Evolutionary conservation across 192 early-diverging fungal species (phyloP).

Genomic region (Physocladia obscura): DNA sequence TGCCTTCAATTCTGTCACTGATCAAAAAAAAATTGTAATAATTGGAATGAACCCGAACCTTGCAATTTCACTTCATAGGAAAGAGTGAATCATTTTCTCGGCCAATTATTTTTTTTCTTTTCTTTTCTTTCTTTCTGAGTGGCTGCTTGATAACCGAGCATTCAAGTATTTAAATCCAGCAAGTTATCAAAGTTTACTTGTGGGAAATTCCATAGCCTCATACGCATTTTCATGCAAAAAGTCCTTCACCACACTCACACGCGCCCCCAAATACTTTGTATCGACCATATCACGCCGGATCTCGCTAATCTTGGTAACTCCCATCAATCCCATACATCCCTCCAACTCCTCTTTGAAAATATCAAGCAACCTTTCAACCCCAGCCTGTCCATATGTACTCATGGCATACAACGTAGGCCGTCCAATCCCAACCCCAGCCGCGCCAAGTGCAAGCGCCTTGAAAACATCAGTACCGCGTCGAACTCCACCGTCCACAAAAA

Average conservation of each 20-base stretch:
- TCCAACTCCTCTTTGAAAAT: conserved; percentile 85
- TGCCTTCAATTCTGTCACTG: no score
- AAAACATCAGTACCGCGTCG: conserved; percentile 89
- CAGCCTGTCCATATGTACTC: conserved; percentile 76
- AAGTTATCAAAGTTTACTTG: no score
- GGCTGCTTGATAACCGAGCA: no score
- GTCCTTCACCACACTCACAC: conserved; percentile 27
- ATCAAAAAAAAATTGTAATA: no score
- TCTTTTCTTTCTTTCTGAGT: no score
- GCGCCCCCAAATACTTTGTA: conserved; percentile 23
- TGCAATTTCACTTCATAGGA: no score
- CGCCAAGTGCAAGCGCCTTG: conserved; percentile 95
- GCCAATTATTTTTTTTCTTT: no score
- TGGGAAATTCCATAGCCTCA: conserved; percentile 25
- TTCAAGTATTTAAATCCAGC: no score
- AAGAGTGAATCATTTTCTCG: no score
- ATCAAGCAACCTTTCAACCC: conserved; percentile 74
- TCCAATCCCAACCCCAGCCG: conserved; percentile 86
- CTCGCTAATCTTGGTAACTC: conserved; percentile 53
- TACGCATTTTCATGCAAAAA: conserved; percentile 27
- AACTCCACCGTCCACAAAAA: conserved; percentile 94
- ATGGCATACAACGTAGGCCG: conserved; percentile 70
- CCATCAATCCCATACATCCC: conserved; percentile 54
- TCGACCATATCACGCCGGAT: conserved; percentile 55
- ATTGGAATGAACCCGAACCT: no score